Percentiles rank a stretch among this genome's conserved stretches.
Evolutionary conservation across 768 basidiomycete genomes (phyloP).

Genomic region (Peribolospora kevripleyi): DNA sequence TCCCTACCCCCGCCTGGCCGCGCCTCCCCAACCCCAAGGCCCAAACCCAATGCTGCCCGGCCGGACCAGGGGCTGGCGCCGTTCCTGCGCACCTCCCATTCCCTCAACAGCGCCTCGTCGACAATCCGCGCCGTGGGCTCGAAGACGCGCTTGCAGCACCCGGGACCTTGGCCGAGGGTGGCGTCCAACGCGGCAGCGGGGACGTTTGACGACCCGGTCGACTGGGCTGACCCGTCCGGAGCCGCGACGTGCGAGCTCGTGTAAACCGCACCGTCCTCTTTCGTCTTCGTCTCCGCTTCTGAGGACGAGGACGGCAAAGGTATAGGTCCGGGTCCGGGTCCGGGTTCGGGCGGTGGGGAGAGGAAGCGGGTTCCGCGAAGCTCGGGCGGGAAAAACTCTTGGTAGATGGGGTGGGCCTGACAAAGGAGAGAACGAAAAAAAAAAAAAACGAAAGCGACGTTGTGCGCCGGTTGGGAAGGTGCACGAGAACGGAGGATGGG

Average conservation of each 20-base stretch:
- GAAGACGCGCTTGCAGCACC: constrained; percentile 1
- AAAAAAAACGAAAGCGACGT: neutral
- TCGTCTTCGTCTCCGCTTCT: constrained; percentile 7
- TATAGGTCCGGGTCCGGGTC: too few relatives aligned
- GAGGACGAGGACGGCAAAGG: too few relatives aligned
- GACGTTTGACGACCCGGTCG: constrained; percentile 2
- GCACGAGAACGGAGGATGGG: constrained; percentile 19
- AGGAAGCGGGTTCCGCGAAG: constrained; percentile 27
- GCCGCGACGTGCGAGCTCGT: constrained; percentile 25
- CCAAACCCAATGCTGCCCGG: too few relatives aligned
- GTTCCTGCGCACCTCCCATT: constrained; percentile 19
- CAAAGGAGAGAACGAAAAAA: neutral
- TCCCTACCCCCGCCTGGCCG: too few relatives aligned
- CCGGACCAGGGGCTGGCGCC: too few relatives aligned
- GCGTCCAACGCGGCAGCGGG: neutral
- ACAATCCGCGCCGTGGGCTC: neutral
- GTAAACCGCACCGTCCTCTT: constrained; percentile 23
- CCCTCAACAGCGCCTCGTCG: constrained; percentile 38
- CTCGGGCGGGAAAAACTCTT: constrained; percentile 35
- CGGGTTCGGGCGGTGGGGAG: neutral
- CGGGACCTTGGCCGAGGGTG: neutral
- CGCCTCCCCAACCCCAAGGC: too few relatives aligned
- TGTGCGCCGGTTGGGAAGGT: neutral
- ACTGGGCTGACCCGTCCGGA: neutral
- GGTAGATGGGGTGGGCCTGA: constrained; percentile 37